Base-by-base conservation (phyloP, 2,329 filamentous ascomycete genomes). In the Madurella fahalii region DNA sequence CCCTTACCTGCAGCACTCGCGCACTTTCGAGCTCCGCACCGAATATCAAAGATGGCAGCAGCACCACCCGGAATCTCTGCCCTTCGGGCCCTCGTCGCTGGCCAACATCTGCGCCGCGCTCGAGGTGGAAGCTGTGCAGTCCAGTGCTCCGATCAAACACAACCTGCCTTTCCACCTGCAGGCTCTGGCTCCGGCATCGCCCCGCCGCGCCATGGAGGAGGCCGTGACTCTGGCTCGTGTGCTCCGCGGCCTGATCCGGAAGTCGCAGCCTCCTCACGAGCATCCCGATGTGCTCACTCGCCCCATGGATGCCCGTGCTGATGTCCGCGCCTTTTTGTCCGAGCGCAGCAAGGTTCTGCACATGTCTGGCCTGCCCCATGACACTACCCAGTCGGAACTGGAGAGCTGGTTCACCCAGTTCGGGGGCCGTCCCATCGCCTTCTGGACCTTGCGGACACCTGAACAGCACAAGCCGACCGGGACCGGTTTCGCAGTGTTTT, bases 351-450 rank as follows among this genome's bases (percentile, higher is more conserved):
- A 99, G 76, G 93, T 99, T 40, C 83, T 99, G 53, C 94, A 99
- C 73, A 93, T 99, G 86, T 96, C 92, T 66, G 94, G 94, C 47
- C 81, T 99, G 50, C 94, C 94, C 43, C 94, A 99, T 70, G 94
- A 99, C 67, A 99, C 94, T 37, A 99, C 94, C 1, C 94, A 99
- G 75, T 97, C 93, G 3, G 94, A 99, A 76, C 82, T 99, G 20
- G 94, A 99, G 77, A 96, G 92, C 75, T 99, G 94, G 94, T 99
- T 97, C 70, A 99, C 94, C 31, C 94, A 99, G 73, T 99, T 96
- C 69, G 94, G 94, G 61, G 94, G 94, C 47, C 89, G 94, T 42
- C 94, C 94, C 31, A 99, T 99, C 74, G 94, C 94, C 17, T 99
- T 99, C 76, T 99, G 94, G 94, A 99, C 94, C 16, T 81, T 99